Evolutionary conservation across 805 yeast genomes (phyloP), one percentile per base, ranked within the genome.

Genomic region (Pichia cabralensis): DNA sequence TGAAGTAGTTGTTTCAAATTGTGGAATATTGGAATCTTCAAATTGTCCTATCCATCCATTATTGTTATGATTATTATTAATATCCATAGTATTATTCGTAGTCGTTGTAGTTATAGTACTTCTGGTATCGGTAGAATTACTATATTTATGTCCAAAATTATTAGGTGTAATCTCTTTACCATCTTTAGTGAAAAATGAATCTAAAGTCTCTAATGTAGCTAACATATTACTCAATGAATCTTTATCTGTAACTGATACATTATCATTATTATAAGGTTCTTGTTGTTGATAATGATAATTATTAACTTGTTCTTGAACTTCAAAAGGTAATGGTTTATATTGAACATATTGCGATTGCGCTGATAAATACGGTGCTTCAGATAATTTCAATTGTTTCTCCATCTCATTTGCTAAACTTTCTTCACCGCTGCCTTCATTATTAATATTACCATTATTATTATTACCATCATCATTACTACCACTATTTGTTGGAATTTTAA

Each of bases 151-250:
- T 26, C 60, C 58, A 35, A 49, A 50, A 8, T 46, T 39, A 4
- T 45, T 47, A 7, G 52, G 40, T 13, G 26, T 24, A 13, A 49
- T 31, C 22, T 50, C 58, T 36, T 50, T 43, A 12, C 48, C 38
- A 28, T 74, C 80, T 38, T 76, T 80, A 0, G 94, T 81, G 57
- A 86, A 86, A 50, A 86, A 86, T 8, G 89, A 79, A 50, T 86
- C 95, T 45, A 86, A 65, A 45, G 84, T 86, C 49, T 86, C 95
- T 43, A 86, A 63, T 10, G 92, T 92, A 2, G 94, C 94, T 78
- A 94, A 80, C 82, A 86, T 84, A 49, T 85, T 80, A 49, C 88
- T 81, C 47, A 86, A 64, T 0, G 94, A 79, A 38, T 79, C 85
- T 23, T 68, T 74, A 35, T 74, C 85, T 3, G 63, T 70, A 12